Evolutionary conservation across 2,329 filamentous ascomycete genomes (phyloP), one percentile per base, ranked within the genome.

Genomic region (Alternaria burnsii): DNA sequence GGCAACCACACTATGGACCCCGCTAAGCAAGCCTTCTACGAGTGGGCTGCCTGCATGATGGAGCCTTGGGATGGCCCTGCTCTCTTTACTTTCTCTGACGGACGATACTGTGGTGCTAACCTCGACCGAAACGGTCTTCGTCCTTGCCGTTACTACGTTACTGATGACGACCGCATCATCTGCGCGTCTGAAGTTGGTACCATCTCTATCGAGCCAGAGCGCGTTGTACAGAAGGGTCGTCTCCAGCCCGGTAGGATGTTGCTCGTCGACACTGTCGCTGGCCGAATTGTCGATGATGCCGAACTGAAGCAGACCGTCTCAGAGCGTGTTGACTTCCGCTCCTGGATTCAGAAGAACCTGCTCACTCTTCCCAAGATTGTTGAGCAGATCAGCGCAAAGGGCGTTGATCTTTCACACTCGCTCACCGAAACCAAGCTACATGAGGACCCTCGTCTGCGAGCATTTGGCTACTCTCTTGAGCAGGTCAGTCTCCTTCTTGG

Each of bases 11-110:
- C 89, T 61, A 97, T 98, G 91, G 94, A 97, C 73, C 92, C 93
- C 58, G 91, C 92, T 75, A 98, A 98, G 83, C 92, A 94, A 60
- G 94, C 94, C 52, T 98, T 97, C 82, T 98, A 98, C 82, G 94
- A 98, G 80, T 98, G 94, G 93, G 94, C 94, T 73, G 94, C 93
- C 68, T 98, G 94, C 80, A 91, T 97, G 85, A 98, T 98, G 94
- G 94, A 98, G 83, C 94, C 94, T 16, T 98, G 94, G 94, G 94
- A 98, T 80, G 94, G 94, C 18, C 94, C 94, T 34, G 94, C 94
- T 57, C 88, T 98, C 32, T 98, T 98, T 84, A 97, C 94, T 7
- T 98, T 98, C 81, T 93, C 94, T 28, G 94, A 98, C 78, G 94
- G 94, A 63, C 90, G 94, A 65, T 98, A 95, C 85, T 98, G 94